Evolutionary conservation across 2,329 filamentous ascomycete genomes (phyloP).

Genomic region (Pseudophaeomoniella oleicola): DNA sequence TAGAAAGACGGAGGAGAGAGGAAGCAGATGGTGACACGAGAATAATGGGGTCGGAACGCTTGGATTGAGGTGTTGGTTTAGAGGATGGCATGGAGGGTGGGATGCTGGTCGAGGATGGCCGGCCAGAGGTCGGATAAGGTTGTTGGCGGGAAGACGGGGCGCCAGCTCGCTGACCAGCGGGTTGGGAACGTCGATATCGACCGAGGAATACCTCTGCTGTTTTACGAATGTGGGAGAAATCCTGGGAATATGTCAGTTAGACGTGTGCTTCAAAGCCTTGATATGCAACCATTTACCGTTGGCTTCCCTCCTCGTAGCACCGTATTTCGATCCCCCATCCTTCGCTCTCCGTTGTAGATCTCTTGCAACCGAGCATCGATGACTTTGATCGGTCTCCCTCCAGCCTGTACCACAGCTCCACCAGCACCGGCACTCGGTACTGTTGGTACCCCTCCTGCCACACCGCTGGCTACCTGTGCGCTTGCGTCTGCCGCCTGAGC

Average conservation of each 20-base stretch:
- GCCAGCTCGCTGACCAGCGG: slow-evolving; percentile 20
- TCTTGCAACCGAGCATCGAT: slow-evolving; percentile 71
- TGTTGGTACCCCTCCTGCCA: slow-evolving; percentile 25
- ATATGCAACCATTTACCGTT: slow-evolving; percentile 46
- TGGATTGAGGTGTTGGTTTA: slow-evolving; percentile 19
- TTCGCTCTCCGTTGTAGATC: slow-evolving; percentile 83
- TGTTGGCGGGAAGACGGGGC: slow-evolving; percentile 15
- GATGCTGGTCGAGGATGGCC: slow-evolving; percentile 8
- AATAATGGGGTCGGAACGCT: slow-evolving; percentile 70
- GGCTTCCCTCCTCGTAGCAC: slow-evolving; percentile 76
- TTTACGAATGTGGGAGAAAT: slow-evolving; percentile 89
- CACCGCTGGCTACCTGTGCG: slow-evolving; percentile 36
- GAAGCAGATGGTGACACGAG: slow-evolving; percentile 92
- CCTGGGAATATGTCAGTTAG: slow-evolving; percentile 37
- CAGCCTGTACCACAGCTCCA: slow-evolving; percentile 19
- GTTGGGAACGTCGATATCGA: slow-evolving; percentile 26
- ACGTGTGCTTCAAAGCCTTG: slow-evolving; percentile 2
- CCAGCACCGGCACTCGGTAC: slow-evolving; percentile 21
- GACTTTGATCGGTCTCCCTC: slow-evolving; percentile 43
- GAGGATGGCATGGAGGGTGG: slow-evolving; percentile 8
- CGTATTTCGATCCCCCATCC: slow-evolving; percentile 85
- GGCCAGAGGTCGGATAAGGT: slow-evolving; percentile 23
- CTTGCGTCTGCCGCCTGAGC: slow-evolving; percentile 26
- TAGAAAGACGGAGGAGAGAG: slow-evolving; percentile 84
- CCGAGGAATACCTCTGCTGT: slow-evolving; percentile 63